Conservation (phyloP, 805 yeast genomes). For the Candida maris region DNA sequence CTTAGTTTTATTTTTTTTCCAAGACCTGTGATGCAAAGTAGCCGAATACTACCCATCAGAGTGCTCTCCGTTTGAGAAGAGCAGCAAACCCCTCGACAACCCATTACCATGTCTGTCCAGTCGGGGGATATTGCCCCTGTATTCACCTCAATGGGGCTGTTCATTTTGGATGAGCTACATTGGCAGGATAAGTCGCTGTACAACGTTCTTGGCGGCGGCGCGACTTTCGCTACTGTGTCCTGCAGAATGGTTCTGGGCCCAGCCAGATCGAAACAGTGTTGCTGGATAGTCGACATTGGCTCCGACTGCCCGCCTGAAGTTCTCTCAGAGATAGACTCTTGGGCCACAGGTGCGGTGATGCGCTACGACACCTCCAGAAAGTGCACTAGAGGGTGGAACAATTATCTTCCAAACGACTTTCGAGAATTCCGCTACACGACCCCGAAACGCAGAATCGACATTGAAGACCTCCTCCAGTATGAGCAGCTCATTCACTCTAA, state of each 20-base stretch:
- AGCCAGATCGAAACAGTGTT: slow-evolving; percentile 35
- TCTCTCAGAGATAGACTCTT: slow-evolving; percentile 42
- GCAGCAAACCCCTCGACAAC: too few relatives aligned
- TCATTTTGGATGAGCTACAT: slow-evolving; percentile 83
- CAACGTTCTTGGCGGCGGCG: slow-evolving; percentile 86
- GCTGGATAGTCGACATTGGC: slow-evolving; percentile 79
- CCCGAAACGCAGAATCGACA: slow-evolving; percentile 57
- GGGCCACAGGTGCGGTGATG: slow-evolving; percentile 61
- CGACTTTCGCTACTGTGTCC: slow-evolving; percentile 76
- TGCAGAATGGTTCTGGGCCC: slow-evolving; percentile 52
- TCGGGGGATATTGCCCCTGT: too few relatives aligned
- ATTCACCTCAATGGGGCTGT: slow-evolving; percentile 79
- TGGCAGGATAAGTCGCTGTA: slow-evolving; percentile 40
- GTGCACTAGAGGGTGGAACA: slow-evolving; percentile 82
- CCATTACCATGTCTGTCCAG: too few relatives aligned
- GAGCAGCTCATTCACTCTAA: slow-evolving; percentile 36
- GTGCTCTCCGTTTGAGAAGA: too few relatives aligned
- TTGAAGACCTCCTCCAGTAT: slow-evolving; percentile 46
- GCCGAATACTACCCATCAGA: too few relatives aligned
- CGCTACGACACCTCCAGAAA: slow-evolving; percentile 48
- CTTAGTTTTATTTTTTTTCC: too few relatives aligned
- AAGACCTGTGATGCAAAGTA: too few relatives aligned
- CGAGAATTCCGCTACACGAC: slow-evolving; percentile 59
- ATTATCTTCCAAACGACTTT: slow-evolving; percentile 60
- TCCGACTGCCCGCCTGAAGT: slow-evolving; percentile 61